A percentile compares a stretch with the other conserved stretches of the same genome.
Evolutionary conservation across 148 eudicot species (phyloP).

Genomic region (Chenopodium formosanum): DNA sequence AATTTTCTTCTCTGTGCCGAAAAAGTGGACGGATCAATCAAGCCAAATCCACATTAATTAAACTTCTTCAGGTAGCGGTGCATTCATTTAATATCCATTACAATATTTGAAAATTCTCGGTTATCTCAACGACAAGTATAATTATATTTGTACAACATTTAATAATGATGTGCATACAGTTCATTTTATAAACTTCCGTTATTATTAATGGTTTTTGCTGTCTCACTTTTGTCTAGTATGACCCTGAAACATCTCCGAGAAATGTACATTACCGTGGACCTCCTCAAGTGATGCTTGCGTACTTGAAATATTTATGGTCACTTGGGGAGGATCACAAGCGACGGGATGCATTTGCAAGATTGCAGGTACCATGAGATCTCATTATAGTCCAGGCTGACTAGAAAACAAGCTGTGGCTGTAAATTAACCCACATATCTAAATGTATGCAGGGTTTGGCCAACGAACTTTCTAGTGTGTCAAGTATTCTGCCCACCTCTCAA

Average conservation of each 20-base stretch:
- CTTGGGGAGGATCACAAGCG: slow-evolving; percentile 93
- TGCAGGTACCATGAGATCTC: slow-evolving; percentile 53
- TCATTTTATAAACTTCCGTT: background rate
- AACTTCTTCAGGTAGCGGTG: slow-evolving; percentile 74
- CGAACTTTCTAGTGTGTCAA: slow-evolving; percentile 59
- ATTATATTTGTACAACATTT: too few species aligned
- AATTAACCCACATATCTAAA: background rate
- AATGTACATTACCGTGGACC: slow-evolving; percentile 69
- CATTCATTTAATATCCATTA: background rate
- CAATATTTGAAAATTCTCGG: background rate
- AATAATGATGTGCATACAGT: background rate
- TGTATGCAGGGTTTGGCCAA: slow-evolving; percentile 58
- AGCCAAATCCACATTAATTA: slow-evolving; percentile 81
- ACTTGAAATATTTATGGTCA: slow-evolving; percentile 91
- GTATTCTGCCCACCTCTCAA: slow-evolving; percentile 38
- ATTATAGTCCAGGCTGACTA: background rate
- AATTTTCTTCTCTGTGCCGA: slow-evolving; percentile 90
- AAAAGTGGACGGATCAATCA: slow-evolving; percentile 90
- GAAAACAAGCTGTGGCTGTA: background rate
- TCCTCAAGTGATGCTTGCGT: slow-evolving; percentile 91
- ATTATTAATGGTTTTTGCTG: slow-evolving; percentile 13
- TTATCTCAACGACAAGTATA: too few species aligned
- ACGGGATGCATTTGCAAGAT: slow-evolving; percentile 78
- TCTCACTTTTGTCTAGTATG: slow-evolving; percentile 52
- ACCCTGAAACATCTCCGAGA: slow-evolving; percentile 81